Conservation (phyloP, 1,139 yeast species). For the Maudiozyma humilis region DNA sequence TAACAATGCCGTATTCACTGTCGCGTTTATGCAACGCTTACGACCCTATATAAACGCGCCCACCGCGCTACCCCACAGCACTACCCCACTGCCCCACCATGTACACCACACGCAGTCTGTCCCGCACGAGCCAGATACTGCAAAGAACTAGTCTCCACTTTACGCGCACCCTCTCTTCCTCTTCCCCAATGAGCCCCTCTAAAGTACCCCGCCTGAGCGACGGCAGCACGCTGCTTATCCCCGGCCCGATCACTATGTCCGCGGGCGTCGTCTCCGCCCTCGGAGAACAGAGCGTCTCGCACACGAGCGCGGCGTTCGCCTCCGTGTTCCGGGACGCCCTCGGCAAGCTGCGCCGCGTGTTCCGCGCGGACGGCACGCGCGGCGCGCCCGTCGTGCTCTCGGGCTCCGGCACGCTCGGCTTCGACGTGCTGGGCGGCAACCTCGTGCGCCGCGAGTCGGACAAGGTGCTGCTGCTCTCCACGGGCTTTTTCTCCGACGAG, state of each 20-base stretch:
- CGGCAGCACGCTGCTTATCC: slow-evolving; percentile 51
- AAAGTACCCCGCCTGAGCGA: slow-evolving; percentile 7
- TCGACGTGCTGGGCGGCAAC: slow-evolving; percentile 86
- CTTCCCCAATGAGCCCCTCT: slow-evolving; percentile 5
- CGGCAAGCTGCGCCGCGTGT: slow-evolving; percentile 58
- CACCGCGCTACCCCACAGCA: too few species aligned
- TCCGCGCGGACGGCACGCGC: slow-evolving; percentile 43
- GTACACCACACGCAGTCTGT: too few species aligned
- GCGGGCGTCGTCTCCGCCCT: slow-evolving; percentile 74
- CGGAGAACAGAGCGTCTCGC: slow-evolving; percentile 81
- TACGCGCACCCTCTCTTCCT: too few species aligned
- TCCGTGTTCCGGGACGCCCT: not conserved
- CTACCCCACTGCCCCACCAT: too few species aligned
- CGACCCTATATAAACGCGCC: too few species aligned
- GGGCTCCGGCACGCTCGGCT: slow-evolving; percentile 92
- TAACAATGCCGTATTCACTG: too few species aligned
- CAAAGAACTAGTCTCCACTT: not conserved
- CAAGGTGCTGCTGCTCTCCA: slow-evolving; percentile 70
- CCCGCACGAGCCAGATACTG: not conserved
- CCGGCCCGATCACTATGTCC: slow-evolving; percentile 90
- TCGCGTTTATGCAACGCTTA: too few species aligned
- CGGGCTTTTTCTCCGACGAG: slow-evolving; percentile 88
- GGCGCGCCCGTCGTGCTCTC: slow-evolving; percentile 77
- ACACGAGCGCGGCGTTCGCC: slow-evolving; percentile 55
- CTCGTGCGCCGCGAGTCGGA: slow-evolving; percentile 48